Conservation (phyloP, 2,329 filamentous ascomycete species). For the Triangularia verruculosa region DNA sequence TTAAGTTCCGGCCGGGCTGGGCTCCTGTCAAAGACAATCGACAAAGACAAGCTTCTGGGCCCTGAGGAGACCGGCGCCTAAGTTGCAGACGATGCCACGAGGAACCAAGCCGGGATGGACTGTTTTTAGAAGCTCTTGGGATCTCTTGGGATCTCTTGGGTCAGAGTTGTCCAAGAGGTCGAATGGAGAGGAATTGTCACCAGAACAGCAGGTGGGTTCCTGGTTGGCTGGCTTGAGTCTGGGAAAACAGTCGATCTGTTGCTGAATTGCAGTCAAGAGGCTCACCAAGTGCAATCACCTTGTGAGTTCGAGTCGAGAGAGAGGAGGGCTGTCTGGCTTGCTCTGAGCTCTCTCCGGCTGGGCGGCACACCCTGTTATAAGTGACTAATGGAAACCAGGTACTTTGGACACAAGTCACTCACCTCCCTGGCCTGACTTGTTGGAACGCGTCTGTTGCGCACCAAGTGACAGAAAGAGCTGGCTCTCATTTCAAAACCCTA, state of each 20-base stretch:
- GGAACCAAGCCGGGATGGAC: not conserved
- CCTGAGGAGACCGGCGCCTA: not conserved
- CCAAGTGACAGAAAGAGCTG: constrained; percentile 1
- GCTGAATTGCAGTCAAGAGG: not conserved
- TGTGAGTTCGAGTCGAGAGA: constrained; percentile 9
- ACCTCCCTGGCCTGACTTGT: constrained; percentile 13
- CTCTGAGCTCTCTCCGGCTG: constrained; percentile 15
- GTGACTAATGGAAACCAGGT: constrained; percentile 24
- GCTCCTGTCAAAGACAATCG: constrained; percentile 4
- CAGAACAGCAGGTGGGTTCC: not conserved
- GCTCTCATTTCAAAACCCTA: constrained; percentile 20
- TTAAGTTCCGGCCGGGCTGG: not conserved
- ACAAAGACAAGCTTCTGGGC: constrained; percentile 1
- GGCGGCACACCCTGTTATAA: constrained; percentile 26
- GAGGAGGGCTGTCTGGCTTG: constrained; percentile 3
- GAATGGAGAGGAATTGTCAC: not conserved
- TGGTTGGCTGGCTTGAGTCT: not conserved
- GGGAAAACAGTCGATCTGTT: not conserved
- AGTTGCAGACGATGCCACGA: not conserved
- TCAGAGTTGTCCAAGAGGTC: not conserved
- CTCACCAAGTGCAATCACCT: not conserved
- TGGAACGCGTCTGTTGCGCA: constrained; percentile 17
- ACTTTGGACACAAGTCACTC: constrained; percentile 22
- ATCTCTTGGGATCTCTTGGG: not conserved
- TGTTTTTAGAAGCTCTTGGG: not conserved